Evolutionary conservation across 2,329 filamentous ascomycete species (phyloP).

Genomic region (Aspergillus flavus): DNA sequence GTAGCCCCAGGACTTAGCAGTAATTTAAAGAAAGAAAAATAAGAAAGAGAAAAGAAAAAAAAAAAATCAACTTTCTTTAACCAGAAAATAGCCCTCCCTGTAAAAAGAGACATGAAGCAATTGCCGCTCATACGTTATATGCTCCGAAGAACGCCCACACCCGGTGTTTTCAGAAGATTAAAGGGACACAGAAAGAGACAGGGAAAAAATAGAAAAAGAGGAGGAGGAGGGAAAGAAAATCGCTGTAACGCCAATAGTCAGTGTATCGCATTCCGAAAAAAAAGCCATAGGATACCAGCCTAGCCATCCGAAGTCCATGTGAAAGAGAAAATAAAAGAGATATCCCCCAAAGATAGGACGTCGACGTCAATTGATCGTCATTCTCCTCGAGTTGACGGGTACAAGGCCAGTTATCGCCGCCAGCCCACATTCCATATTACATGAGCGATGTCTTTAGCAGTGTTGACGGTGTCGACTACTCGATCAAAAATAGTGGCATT

Average conservation of each 20-base stretch:
- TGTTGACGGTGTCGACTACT: constrained; percentile 76
- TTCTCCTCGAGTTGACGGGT: not conserved
- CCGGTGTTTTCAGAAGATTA: not conserved
- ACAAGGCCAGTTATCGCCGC: constrained; percentile 48
- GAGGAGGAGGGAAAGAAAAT: not conserved
- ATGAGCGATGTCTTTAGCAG: constrained; percentile 65
- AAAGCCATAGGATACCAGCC: not conserved
- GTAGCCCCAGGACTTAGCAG: not conserved
- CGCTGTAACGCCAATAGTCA: not conserved
- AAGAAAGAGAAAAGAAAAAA: not conserved
- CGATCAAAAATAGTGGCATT: constrained; percentile 72
- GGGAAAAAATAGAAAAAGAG: too few species aligned
- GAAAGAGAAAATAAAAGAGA: constrained; percentile 15
- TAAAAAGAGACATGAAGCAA: not conserved
- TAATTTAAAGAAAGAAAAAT: not conserved
- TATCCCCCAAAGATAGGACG: not conserved
- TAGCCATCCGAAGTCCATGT: constrained; percentile 20
- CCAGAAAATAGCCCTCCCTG: not conserved
- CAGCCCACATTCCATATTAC: constrained; percentile 70
- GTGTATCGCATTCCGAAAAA: not conserved
- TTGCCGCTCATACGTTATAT: not conserved
- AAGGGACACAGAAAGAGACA: not conserved
- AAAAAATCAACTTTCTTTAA: not conserved
- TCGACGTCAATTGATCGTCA: not conserved
- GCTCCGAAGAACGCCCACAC: not conserved